Conservation (phyloP, 805 yeast genomes). For the Maudiozyma turicensis region DNA sequence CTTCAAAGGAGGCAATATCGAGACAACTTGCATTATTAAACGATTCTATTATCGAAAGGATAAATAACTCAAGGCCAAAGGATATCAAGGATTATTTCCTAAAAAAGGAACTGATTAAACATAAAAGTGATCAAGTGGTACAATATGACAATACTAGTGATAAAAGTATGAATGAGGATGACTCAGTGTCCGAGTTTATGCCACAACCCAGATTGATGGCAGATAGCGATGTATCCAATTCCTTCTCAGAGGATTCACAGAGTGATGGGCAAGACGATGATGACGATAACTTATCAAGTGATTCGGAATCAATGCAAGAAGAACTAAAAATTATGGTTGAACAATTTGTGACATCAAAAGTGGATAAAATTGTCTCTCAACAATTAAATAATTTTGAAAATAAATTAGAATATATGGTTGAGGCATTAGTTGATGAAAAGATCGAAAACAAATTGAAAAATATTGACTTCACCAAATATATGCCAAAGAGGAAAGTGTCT, state of each 20-base stretch:
- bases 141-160: not conserved
- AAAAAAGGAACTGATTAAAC: conserved; percentile 7
- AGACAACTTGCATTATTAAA: conserved; percentile 19
- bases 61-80: conserved; percentile 13
- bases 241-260: not conserved
- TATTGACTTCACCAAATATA: conserved; percentile 1
- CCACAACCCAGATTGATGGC: conserved; percentile 1
- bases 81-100: conserved; percentile 13
- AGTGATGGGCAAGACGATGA: not conserved
- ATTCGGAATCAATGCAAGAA: conserved; percentile 13
- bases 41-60: conserved; percentile 14
- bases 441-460: conserved; percentile 5
- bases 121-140: not conserved
- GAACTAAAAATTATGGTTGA: conserved; percentile 22
- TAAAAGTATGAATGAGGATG: not conserved
- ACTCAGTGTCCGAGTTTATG: not conserved
- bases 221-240: not conserved
- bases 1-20: conserved; percentile 18
- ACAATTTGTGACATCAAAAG: conserved; percentile 18
- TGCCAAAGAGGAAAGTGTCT: not conserved
- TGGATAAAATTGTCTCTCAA: conserved; percentile 11
- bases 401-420: conserved; percentile 10
- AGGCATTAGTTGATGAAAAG: conserved; percentile 10
- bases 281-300: conserved; percentile 3
- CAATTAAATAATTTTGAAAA: conserved; percentile 13